Base-by-base conservation (phyloP, 352 stramenopile genomes). In the Globisporangium parvum region DNA sequence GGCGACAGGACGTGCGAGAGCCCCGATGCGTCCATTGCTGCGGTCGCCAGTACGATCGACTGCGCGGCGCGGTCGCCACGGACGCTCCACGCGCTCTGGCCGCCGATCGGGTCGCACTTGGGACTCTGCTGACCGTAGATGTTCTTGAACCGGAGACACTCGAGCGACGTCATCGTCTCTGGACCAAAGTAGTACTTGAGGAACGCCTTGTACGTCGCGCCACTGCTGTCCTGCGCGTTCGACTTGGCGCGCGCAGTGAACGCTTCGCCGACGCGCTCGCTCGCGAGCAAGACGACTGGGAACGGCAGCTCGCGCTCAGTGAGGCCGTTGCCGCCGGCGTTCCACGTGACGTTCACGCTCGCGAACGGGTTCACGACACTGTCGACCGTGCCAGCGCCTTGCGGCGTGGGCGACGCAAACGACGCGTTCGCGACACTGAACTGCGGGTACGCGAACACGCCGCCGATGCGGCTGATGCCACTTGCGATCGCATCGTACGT, bases 131-230 rank as follows among this genome's bases (percentile, higher is more conserved):
- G 60, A 52, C 67, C 73, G 61, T 91, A 85, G 5, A 94, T 77
- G 55, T 94, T 91, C 28, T 60, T 73, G 66, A 94, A 91, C 46
- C 48, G 54, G n/a, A 94, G 61, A 49, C 84, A 94, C 49, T 81
- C 69, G 44, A 75, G 26, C 53, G 84, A 92, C 47, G 77, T 78
- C 81, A 92, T 92, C 1, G 73, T 63, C 46, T 75, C 51, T 1
- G 84, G 84, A 2, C 84, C 84, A 66, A 90, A 92, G 60, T 92
- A 92, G 57, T 88, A 91, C 56, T 91, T 87, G 77, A 91, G 88
- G 52, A 80, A 85, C 10, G 76, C 77, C 28, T 72, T 82, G 67
- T 91, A 91, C 21, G 78, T 89, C 5, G 75, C 71, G 9, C 76
- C 79, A 5, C 55, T 55, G 9, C 51, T 47, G 4, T 35, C 46